Conservation (phyloP, 1,139 yeast species). For the Candida buenavistaensis region DNA sequence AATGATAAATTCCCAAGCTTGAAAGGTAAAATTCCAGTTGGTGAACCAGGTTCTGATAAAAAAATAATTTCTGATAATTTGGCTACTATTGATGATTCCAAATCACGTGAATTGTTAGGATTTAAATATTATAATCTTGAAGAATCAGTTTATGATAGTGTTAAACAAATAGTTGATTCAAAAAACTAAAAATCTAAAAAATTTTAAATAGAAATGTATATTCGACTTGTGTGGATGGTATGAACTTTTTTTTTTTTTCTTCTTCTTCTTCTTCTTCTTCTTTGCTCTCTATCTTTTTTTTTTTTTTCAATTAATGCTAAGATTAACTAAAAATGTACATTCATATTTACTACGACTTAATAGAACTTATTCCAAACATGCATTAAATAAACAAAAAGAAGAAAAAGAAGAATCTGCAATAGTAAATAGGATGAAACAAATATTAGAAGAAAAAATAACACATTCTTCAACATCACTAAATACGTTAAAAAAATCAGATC, state of each 20-base stretch:
- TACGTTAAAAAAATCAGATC: constrained; percentile 13
- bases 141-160: constrained; percentile 42
- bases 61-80: constrained; percentile 19
- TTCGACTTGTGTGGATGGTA: too few relatives aligned
- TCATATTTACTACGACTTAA: too few relatives aligned
- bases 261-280: too few relatives aligned
- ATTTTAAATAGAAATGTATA: too few relatives aligned
- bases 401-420: constrained; percentile 16
- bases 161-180: constrained; percentile 38
- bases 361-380: too few relatives aligned
- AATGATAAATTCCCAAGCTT: constrained; percentile 16
- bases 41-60: constrained; percentile 40
- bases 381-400: too few relatives aligned
- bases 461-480: too few relatives aligned
- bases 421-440: constrained; percentile 27
- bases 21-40: constrained; percentile 37
- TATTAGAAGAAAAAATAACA: constrained; percentile 31
- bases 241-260: too few relatives aligned
- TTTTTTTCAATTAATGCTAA: too few relatives aligned
- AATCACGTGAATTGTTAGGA: constrained; percentile 36
- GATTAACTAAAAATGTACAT: too few relatives aligned
- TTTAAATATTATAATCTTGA: constrained; percentile 37
- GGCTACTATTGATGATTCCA: constrained; percentile 31
- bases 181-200: constrained; percentile 1
- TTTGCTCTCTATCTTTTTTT: too few relatives aligned